Conservation (phyloP, 2,329 filamentous ascomycete species). For the Elsinoe necatrix region DNA sequence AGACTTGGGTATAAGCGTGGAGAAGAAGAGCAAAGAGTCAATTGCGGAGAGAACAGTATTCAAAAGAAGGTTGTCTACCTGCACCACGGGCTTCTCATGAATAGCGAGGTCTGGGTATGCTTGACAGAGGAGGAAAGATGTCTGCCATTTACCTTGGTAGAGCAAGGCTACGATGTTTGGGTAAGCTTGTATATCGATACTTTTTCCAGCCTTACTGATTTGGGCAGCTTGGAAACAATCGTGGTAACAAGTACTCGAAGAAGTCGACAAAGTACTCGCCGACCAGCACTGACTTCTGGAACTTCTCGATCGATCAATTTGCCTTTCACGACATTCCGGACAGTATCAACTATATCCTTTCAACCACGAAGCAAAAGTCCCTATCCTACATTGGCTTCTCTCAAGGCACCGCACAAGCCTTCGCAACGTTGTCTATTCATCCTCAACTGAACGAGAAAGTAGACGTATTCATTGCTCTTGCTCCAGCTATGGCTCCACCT, state of each 20-base stretch:
- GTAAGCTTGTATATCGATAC: constrained; percentile 39
- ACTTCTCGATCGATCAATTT: constrained; percentile 98
- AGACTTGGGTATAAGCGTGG: constrained; percentile 74
- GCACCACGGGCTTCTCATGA: constrained; percentile 96
- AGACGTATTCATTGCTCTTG: constrained; percentile 91
- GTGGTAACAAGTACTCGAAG: constrained; percentile 98
- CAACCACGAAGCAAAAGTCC: constrained; percentile 70
- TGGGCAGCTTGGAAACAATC: constrained; percentile 78
- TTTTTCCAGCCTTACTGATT: constrained; percentile 21
- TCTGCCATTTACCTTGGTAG: constrained; percentile 79
- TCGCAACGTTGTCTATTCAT: constrained; percentile 86
- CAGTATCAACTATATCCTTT: constrained; percentile 83
- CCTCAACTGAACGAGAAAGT: constrained; percentile 86
- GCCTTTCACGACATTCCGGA: constrained; percentile 96
- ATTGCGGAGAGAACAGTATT: constrained; percentile 57
- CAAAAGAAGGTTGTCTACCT: constrained; percentile 85
- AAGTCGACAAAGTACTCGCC: constrained; percentile 75
- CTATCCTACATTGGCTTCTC: constrained; percentile 96
- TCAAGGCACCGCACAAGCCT: constrained; percentile 93
- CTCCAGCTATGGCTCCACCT: constrained; percentile 91
- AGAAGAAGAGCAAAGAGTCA: constrained; percentile 71
- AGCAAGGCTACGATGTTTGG: constrained; percentile 94
- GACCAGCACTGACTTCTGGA: constrained; percentile 74
- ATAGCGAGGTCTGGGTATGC: constrained; percentile 97
- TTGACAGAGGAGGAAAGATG: constrained; percentile 78